Percentiles rank a stretch among this genome's conserved stretches.
These are phyloP conservation scores for Coemansia sp. DNA, from an alignment of 192 early-diverging fungal species.

Conservation along the genomic window DNA sequence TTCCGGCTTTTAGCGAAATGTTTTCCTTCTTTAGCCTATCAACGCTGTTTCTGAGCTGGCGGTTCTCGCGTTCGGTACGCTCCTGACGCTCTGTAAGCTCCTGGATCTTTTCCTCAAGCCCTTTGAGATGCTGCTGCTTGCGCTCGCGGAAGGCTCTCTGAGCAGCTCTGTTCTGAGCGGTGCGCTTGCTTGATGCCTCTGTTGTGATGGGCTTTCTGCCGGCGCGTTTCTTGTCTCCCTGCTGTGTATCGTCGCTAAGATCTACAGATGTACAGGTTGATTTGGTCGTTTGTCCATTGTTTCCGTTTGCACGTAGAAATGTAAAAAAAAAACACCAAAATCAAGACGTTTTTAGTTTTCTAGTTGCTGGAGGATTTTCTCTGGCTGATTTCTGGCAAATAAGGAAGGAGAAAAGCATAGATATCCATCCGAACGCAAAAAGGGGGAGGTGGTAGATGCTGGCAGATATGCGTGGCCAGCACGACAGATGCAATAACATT, in stretches of 20 bases:
- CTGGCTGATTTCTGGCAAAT: too few species aligned
- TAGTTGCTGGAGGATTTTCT: not conserved
- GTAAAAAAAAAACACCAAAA: not conserved
- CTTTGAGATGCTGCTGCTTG: slow-evolving; percentile 75
- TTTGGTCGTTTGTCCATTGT: slow-evolving; percentile 3
- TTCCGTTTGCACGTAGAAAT: too few species aligned
- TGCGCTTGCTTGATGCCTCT: slow-evolving; percentile 64
- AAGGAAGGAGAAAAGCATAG: too few species aligned
- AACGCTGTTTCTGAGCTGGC: slow-evolving; percentile 33
- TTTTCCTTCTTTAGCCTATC: slow-evolving; percentile 48
- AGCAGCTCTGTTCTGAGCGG: slow-evolving; percentile 86
- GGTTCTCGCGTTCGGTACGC: slow-evolving; percentile 54
- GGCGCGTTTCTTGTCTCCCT: slow-evolving; percentile 58
- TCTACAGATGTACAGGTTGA: slow-evolving; percentile 11
- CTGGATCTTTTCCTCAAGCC: slow-evolving; percentile 73
- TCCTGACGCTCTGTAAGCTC: slow-evolving; percentile 63
- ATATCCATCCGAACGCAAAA: too few species aligned
- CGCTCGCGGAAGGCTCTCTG: slow-evolving; percentile 90
- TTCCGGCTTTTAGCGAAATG: slow-evolving; percentile 23
- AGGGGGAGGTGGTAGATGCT: too few species aligned
- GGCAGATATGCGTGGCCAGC: too few species aligned
- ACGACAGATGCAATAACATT: too few species aligned
- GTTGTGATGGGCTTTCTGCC: slow-evolving; percentile 65
- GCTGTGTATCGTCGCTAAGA: slow-evolving; percentile 39
- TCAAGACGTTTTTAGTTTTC: too few species aligned